Conservation (phyloP, 805 yeast genomes). For the Candida tammaniensis region DNA sequence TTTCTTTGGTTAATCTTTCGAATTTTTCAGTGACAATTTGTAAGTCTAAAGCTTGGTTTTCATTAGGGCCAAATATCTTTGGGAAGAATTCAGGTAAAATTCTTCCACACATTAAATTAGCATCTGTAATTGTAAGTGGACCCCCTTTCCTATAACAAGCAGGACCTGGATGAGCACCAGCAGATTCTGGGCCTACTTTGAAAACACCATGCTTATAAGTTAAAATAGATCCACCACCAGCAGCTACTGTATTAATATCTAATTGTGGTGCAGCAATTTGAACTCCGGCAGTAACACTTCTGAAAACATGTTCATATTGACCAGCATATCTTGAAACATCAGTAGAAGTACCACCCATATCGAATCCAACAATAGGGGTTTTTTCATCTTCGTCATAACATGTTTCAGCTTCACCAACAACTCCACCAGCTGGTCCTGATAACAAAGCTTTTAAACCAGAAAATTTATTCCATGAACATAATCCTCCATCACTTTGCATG, state of each 20-base stretch:
- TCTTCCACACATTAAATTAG: conserved; percentile 30
- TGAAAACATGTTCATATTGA: conserved; percentile 73
- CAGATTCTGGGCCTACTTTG: conserved; percentile 35
- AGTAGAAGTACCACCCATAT: conserved; percentile 86
- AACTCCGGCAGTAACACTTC: conserved; percentile 79
- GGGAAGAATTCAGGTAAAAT: conserved; percentile 38
- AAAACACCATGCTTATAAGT: conserved; percentile 33
- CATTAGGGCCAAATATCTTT: conserved; percentile 32
- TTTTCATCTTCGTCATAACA: conserved; percentile 35
- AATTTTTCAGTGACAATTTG: conserved; percentile 48
- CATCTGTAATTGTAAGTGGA: conserved; percentile 35
- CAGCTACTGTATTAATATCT: conserved; percentile 41
- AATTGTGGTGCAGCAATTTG: conserved; percentile 59
- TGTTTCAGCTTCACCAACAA: conserved; percentile 19
- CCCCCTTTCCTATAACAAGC: conserved; percentile 35
- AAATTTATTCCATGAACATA: conserved; percentile 16
- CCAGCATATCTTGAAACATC: conserved; percentile 51
- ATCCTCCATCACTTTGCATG: conserved; percentile 21
- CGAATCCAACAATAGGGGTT: conserved; percentile 74
- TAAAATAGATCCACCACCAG: conserved; percentile 41
- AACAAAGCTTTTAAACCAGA: conserved; percentile 18
- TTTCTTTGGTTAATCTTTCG: conserved; percentile 40
- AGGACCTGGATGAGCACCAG: conserved; percentile 38
- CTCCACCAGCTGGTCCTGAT: conserved; percentile 25
- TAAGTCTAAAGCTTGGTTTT: conserved; percentile 26